A percentile compares a stretch with the other conserved stretches of the same genome.
Conservation (phyloP, 1,284 basidiomycete species). For the Chalciporus piperatoides region DNA sequence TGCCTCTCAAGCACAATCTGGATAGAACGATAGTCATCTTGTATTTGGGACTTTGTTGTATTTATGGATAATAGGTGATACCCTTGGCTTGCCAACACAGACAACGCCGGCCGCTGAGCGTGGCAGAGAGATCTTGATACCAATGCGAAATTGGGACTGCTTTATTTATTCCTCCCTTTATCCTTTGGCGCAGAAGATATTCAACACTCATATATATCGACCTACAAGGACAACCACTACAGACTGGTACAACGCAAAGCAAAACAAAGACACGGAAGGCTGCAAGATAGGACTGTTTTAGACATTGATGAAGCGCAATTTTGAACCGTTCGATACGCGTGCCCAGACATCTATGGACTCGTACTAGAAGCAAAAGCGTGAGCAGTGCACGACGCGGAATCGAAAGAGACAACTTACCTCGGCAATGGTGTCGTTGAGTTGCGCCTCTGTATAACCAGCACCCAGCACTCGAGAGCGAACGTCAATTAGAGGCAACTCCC, state of each 20-base stretch:
- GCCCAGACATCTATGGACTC: constrained; percentile 77
- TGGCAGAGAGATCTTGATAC: no score
- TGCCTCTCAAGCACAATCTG: constrained; percentile 42
- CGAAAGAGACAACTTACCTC: constrained; percentile 50
- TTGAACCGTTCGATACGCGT: constrained; percentile 72
- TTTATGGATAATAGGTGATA: constrained; percentile 12
- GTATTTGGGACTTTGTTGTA: constrained; percentile 3
- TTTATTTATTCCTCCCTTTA: no score
- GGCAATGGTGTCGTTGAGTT: constrained; percentile 79
- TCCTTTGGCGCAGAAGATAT: constrained; percentile 2
- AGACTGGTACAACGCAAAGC: constrained; percentile 8
- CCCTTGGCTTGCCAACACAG: not conserved
- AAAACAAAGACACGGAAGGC: not conserved
- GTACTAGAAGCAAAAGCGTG: constrained; percentile 51
- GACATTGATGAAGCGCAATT: constrained; percentile 55
- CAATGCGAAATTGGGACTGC: no score
- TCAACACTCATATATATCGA: constrained; percentile 19
- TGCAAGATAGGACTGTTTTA: constrained; percentile 5
- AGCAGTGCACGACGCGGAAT: constrained; percentile 4
- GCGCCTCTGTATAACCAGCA: constrained; percentile 86
- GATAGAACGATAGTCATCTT: constrained; percentile 7
- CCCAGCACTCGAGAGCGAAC: constrained; percentile 80
- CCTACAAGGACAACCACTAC: not conserved
- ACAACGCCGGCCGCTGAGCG: no score
- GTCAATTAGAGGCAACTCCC: constrained; percentile 76